Base-by-base conservation (phyloP, 305 asterid genomes). In the Nicotiana rustica region DNA sequence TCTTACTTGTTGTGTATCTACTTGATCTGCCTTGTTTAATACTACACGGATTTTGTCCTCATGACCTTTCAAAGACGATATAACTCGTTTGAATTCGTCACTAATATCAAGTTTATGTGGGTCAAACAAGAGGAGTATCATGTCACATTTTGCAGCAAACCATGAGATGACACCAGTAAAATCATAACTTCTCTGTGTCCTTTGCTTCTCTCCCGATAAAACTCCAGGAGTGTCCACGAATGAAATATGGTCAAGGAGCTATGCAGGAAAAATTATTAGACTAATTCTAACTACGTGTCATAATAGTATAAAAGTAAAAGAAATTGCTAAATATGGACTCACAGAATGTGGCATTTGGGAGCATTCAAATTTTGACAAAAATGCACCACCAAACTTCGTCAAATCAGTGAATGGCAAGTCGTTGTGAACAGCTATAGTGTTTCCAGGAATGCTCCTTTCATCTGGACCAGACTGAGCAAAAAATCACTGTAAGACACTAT, bases 181-280 rank as follows among this genome's bases (percentile, higher is more conserved):
- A 85, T 96, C 99, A 78, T 96, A 96, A 88, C 97, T 94, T 79
- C 98, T 91, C 41, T 96, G 92, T 14, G 97, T 96, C 29, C 97
- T 86, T 82, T 96, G 99, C 90, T 96, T 96, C 86, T 96, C 99
- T 47, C 99, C 99, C 2, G 98, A 96, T 81, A 96, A 83, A 82
- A 96, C 99, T 49, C 99, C 99, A 61, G 99, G 99, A 70, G 99
- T 96, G 82, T 96, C 99, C 90, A 96, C 97, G 80, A 96, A 88
- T 19, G 98, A 91, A 77, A 96, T 83, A 77, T 96, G 93, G 66
- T 96, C 97, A 41, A 96, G 94, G 81, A 96, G 87, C 99, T 96
- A 83, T 4, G 81, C 33, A 55, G 29, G 25, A 55, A 55, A 25
- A 29, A 29, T 19, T 0, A 75, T 75, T 75, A 75, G 65, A 75